Evolutionary conservation across 176 grass and related monocot species (phyloP).

Genomic region (Cenchrus purpureus): DNA sequence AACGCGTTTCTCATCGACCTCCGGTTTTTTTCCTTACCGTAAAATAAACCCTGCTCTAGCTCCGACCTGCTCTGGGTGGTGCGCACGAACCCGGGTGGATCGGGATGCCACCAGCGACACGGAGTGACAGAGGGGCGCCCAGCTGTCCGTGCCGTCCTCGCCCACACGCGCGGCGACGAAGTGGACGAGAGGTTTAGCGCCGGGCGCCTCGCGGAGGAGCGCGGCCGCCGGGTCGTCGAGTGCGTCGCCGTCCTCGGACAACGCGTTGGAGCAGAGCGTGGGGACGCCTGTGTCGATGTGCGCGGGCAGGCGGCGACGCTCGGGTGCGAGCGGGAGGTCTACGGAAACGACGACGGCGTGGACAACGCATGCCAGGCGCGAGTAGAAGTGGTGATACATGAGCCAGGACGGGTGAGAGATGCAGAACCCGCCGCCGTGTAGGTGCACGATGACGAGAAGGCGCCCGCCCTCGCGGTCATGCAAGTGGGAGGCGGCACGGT

Average conservation of each 20-base stretch:
- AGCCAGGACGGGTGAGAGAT: slow-evolving; percentile 72
- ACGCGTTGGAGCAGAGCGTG: slow-evolving; percentile 48
- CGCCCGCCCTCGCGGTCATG: neutral
- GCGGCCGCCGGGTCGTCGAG: slow-evolving; percentile 29
- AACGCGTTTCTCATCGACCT: too few relatives aligned
- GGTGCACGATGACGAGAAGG: slow-evolving; percentile 65
- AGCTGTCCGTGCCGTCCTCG: slow-evolving; percentile 7
- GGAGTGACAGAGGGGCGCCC: slow-evolving; percentile 42
- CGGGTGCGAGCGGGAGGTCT: slow-evolving; percentile 69
- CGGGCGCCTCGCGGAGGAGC: slow-evolving; percentile 47
- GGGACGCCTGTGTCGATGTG: slow-evolving; percentile 52
- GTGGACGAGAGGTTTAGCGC: slow-evolving; percentile 67
- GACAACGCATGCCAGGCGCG: slow-evolving; percentile 56
- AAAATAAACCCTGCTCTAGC: slow-evolving; percentile 26
- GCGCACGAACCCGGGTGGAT: slow-evolving; percentile 76
- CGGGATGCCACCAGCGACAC: slow-evolving; percentile 58
- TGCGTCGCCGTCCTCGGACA: neutral
- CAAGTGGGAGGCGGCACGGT: too few relatives aligned
- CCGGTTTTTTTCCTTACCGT: too few relatives aligned
- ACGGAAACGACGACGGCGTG: slow-evolving; percentile 60
- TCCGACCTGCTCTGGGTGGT: slow-evolving; percentile 65
- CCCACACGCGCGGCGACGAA: slow-evolving; percentile 40
- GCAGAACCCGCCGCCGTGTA: slow-evolving; percentile 87
- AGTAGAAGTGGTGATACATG: slow-evolving; percentile 90
- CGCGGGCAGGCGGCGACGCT: slow-evolving; percentile 63